These are phyloP conservation scores for Colletotrichum zoysiae DNA, from an alignment of 2,329 filamentous ascomycete genomes.

Conservation along the genomic window DNA sequence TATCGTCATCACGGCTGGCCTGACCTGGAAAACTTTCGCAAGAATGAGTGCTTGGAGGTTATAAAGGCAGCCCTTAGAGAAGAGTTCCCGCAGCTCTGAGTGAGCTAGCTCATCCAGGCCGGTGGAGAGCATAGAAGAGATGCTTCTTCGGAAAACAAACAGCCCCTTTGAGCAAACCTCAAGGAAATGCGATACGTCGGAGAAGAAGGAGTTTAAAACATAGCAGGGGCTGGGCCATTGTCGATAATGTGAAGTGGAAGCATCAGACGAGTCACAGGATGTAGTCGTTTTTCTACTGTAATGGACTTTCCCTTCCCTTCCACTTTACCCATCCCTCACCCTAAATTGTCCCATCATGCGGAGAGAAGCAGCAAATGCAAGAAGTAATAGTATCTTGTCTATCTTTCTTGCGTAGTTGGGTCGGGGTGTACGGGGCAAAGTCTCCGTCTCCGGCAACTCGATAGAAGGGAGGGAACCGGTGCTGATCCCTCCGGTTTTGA, in stretches of 20 bases:
- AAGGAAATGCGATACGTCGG: not conserved
- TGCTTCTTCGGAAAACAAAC: no score
- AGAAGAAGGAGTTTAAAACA: slow-evolving; percentile 1
- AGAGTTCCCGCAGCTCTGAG: not conserved
- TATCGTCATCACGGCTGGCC: slow-evolving; percentile 46
- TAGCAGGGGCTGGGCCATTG: not conserved
- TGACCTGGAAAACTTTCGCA: slow-evolving; percentile 43
- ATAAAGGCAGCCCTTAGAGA: slow-evolving; percentile 15
- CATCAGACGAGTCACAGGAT: not conserved
- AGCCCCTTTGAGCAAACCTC: no score
- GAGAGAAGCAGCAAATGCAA: not conserved
- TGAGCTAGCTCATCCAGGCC: not conserved
- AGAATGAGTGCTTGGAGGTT: slow-evolving; percentile 45
- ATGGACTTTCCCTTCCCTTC: not conserved
- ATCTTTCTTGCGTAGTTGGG: not conserved
- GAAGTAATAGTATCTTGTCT: not conserved
- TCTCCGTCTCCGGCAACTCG: not conserved
- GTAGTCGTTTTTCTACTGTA: not conserved
- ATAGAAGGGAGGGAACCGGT: not conserved
- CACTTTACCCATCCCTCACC: not conserved
- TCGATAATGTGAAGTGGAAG: not conserved
- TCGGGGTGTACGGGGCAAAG: slow-evolving; percentile 23
- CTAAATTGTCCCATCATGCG: slow-evolving; percentile 18
- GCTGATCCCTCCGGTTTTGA: not conserved
- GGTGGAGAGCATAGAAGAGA: no score